Evolutionary conservation across 352 stramenopile genomes (phyloP).

Genomic region (Phytopythium vexans): DNA sequence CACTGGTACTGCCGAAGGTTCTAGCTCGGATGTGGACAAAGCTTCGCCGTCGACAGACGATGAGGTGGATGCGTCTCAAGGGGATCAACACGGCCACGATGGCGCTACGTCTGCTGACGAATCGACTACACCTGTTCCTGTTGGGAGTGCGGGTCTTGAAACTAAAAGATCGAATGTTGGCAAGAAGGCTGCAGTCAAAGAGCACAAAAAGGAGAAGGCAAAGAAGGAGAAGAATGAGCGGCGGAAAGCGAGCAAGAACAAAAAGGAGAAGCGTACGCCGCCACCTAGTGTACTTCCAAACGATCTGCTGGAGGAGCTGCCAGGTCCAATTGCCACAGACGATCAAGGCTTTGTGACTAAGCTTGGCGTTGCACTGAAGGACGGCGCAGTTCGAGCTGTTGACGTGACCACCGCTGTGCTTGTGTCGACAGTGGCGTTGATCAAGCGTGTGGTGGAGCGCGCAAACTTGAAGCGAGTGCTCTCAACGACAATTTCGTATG

Average conservation of each 20-base stretch:
- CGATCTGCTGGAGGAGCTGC: conserved; percentile 19
- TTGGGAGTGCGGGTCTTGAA: background rate
- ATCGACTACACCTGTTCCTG: background rate
- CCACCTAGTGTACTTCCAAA: conserved; percentile 14
- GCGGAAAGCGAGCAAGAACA: conserved; percentile 40
- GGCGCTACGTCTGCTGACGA: conserved; percentile 3
- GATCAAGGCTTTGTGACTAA: background rate
- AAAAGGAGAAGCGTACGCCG: conserved; percentile 63
- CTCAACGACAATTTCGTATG: conserved; percentile 36
- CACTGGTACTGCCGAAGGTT: conserved; percentile 9
- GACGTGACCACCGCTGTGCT: background rate
- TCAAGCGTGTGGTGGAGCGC: conserved; percentile 1
- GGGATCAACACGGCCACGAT: background rate
- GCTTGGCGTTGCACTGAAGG: background rate
- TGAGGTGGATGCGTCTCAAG: background rate
- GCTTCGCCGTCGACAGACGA: conserved; percentile 4
- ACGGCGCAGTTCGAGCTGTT: background rate
- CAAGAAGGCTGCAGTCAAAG: conserved; percentile 33
- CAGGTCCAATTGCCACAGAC: background rate
- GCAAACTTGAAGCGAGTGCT: conserved; percentile 49
- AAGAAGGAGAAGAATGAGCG: conserved; percentile 58
- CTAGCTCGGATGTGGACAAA: conserved; percentile 19
- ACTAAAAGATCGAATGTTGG: conserved; percentile 6
- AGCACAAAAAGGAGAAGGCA: conserved; percentile 51
- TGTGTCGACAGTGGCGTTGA: background rate